Evolutionary conservation across 169 alveolate genomes (phyloP).

Genomic region (Cryptosporidium xiaoi): DNA sequence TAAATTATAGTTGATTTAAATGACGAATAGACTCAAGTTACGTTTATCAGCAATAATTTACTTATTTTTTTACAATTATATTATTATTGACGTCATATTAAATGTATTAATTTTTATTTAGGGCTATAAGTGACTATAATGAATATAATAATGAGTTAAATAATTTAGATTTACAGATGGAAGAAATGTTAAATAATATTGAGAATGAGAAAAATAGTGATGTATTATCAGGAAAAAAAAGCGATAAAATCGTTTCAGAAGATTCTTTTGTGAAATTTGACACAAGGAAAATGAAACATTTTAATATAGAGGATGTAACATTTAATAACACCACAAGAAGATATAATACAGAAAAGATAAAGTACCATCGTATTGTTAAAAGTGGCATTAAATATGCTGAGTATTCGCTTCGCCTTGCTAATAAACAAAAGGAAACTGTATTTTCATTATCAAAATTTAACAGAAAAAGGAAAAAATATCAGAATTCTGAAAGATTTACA

Average conservation of each 20-base stretch:
- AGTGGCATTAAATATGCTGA: constrained; percentile 73
- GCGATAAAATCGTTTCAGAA: background rate
- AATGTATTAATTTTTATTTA: no score
- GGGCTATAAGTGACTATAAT: no score
- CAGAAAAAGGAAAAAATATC: background rate
- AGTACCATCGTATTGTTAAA: constrained; percentile 55
- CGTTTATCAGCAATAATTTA: no score
- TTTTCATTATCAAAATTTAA: constrained; percentile 2
- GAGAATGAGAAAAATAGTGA: constrained; percentile 8
- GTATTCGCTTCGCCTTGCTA: constrained; percentile 23
- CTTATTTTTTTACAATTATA: no score
- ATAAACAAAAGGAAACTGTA: constrained; percentile 2
- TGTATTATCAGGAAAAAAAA: background rate
- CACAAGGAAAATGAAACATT: constrained; percentile 38
- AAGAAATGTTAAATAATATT: constrained; percentile 1
- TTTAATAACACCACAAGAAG: constrained; percentile 12
- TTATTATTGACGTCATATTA: no score
- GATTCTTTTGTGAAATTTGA: constrained; percentile 71
- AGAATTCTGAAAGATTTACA: constrained; percentile 27
- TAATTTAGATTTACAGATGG: constrained; percentile 15
- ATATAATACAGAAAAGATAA: constrained; percentile 11
- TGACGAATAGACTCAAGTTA: no score
- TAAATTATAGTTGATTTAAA: no score
- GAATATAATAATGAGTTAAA: background rate
- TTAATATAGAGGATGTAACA: constrained; percentile 59